phyloP scores from a whole-genome alignment of 768 basidiomycete species.

The Tricholoma bakamatsutake region DNA sequence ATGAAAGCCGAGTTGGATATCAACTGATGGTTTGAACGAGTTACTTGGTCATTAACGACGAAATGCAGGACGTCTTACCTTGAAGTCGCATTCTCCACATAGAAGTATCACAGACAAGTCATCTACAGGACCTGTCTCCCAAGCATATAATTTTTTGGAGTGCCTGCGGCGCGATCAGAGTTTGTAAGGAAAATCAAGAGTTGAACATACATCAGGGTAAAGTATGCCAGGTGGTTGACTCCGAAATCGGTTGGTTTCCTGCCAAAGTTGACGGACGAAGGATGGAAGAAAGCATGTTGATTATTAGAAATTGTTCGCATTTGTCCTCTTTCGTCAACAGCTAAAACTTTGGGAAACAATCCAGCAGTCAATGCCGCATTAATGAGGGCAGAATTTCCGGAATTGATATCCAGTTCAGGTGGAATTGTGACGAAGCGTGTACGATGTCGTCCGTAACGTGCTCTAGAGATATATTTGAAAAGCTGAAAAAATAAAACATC shows the following conservation, averaged over 20 bases:
- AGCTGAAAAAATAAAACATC: slow-evolving; percentile 6
- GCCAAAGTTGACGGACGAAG: slow-evolving; percentile 87
- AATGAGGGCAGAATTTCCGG: slow-evolving; percentile 57
- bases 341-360: slow-evolving; percentile 86
- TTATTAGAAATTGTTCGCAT: slow-evolving; percentile 82
- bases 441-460: slow-evolving; percentile 67
- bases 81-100: slow-evolving; percentile 89
- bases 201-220: slow-evolving; percentile 72
- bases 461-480: slow-evolving; percentile 25
- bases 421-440: slow-evolving; percentile 77
- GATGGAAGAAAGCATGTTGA: slow-evolving; percentile 76
- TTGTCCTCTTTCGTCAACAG: slow-evolving; percentile 56
- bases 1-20: slow-evolving; percentile 65
- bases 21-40: slow-evolving; percentile 38
- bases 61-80: slow-evolving; percentile 31
- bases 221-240: slow-evolving; percentile 72
- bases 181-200: slow-evolving; percentile 3
- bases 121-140: slow-evolving; percentile 90
- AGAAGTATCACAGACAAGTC: slow-evolving; percentile 76
- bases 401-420: slow-evolving; percentile 61
- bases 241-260: slow-evolving; percentile 64
- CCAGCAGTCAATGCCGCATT: slow-evolving; percentile 82
- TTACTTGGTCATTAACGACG: not conserved
- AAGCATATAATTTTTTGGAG: slow-evolving; percentile 87
- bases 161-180: slow-evolving; percentile 51